Percentiles rank a stretch among this genome's conserved stretches.
Evolutionary conservation across 495 filamentous ascomycete genomes (phyloP).

Genomic region (Gamarada debralockiae): DNA sequence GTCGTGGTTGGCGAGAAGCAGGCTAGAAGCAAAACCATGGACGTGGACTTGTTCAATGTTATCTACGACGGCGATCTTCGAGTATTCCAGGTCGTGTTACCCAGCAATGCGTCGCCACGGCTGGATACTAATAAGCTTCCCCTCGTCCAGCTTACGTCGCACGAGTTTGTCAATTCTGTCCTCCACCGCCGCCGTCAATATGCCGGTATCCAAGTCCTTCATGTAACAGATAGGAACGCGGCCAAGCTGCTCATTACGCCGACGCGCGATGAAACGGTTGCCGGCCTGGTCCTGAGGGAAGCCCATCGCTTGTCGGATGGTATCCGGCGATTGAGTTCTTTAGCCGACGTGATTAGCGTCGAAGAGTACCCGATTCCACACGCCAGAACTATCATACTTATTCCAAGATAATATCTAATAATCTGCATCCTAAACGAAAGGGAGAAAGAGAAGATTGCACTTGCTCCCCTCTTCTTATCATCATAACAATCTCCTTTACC

Average conservation of each 20-base stretch:
- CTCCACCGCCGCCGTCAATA: conserved; percentile 21
- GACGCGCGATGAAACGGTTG: conserved; percentile 46
- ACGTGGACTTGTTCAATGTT: conserved; percentile 36
- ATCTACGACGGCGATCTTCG: conserved; percentile 39
- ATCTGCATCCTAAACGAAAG: too few species aligned
- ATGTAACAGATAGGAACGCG: conserved; percentile 41
- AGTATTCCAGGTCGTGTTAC: conserved; percentile 46
- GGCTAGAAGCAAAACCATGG: conserved; percentile 55
- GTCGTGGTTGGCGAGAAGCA: conserved; percentile 52
- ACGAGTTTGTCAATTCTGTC: conserved; percentile 35
- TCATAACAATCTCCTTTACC: too few species aligned
- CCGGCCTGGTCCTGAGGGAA: conserved; percentile 45
- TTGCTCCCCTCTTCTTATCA: too few species aligned
- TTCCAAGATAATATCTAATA: too few species aligned
- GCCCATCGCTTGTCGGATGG: conserved; percentile 47
- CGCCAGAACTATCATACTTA: too few species aligned
- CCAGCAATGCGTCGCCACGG: conserved; percentile 34
- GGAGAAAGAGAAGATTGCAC: too few species aligned
- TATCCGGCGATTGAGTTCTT: conserved; percentile 50
- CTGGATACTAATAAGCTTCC: conserved; percentile 46
- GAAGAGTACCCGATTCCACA: conserved; percentile 50
- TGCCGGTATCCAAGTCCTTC: conserved; percentile 27
- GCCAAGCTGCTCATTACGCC: conserved; percentile 55
- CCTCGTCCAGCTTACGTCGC: conserved; percentile 31
- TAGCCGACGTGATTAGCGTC: conserved; percentile 47